Percentiles rank a stretch among this genome's conserved stretches.
Conservation (phyloP, 495 filamentous ascomycete species). For the Saxophila tyrrhenica region DNA sequence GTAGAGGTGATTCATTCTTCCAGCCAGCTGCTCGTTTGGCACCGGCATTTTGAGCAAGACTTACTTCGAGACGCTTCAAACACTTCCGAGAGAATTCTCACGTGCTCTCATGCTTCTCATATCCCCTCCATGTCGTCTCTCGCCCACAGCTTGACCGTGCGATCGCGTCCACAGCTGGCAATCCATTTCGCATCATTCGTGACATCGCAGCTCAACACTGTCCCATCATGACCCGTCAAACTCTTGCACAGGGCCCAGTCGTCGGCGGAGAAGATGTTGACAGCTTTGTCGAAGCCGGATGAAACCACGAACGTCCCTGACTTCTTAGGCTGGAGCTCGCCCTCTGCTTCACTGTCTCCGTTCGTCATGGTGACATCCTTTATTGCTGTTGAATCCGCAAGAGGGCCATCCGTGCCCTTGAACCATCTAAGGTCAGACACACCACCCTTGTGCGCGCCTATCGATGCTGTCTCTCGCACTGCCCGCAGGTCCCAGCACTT, state of each 20-base stretch:
- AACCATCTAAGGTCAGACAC: conserved; percentile 93
- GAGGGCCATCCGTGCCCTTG: conserved; percentile 61
- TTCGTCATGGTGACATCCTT: conserved; percentile 35
- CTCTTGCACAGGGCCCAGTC: conserved; percentile 88
- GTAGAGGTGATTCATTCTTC: too few species aligned
- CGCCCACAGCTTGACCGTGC: conserved; percentile 94
- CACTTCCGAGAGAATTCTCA: too few species aligned
- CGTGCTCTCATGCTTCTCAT: too few species aligned
- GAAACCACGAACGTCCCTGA: conserved; percentile 83
- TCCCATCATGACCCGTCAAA: conserved; percentile 79
- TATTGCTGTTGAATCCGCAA: conserved; percentile 27
- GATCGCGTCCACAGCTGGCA: conserved; percentile 82
- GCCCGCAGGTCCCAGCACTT: conserved; percentile 96
- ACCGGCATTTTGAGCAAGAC: too few species aligned
- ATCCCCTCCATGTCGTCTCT: conserved; percentile 53
- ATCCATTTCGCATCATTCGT: conserved; percentile 82
- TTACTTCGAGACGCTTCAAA: too few species aligned
- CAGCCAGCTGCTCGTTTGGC: too few species aligned
- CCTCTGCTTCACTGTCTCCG: conserved; percentile 1
- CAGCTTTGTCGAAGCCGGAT: conserved; percentile 86
- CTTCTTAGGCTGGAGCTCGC: conserved; percentile 40
- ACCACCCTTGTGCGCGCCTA: conserved; percentile 84
- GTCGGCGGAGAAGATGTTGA: conserved; percentile 90
- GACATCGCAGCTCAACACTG: conserved; percentile 81
- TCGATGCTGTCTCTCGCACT: conserved; percentile 66